Conservation (phyloP, 106 monocot species). For the Phalaenopsis equestris region DNA sequence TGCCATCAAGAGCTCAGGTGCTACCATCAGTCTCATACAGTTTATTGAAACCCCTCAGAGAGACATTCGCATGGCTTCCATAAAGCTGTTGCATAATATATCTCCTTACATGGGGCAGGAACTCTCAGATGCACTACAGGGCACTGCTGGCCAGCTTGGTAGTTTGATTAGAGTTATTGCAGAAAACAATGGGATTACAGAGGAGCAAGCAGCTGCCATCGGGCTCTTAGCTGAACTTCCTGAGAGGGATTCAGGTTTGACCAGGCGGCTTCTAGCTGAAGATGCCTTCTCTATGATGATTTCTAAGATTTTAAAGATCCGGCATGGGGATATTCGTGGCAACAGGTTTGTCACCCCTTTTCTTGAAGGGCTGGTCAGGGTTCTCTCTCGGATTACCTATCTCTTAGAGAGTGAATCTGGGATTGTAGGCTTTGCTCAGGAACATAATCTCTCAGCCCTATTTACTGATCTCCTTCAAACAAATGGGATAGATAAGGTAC, state of each 20-base stretch:
- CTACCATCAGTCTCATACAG: conserved; percentile 77
- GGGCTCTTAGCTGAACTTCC: conserved; percentile 75
- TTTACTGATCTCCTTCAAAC: conserved; percentile 71
- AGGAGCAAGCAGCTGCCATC: conserved; percentile 81
- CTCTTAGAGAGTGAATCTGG: conserved; percentile 42
- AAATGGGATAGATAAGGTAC: conserved; percentile 68
- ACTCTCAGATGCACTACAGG: conserved; percentile 53
- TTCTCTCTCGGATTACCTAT: conserved; percentile 73
- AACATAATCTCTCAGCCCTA: conserved; percentile 47
- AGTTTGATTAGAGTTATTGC: conserved; percentile 50
- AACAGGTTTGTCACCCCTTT: conserved; percentile 52
- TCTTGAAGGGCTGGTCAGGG: conserved; percentile 64
- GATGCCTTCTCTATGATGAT: conserved; percentile 45
- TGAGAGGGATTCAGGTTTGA: conserved; percentile 55
- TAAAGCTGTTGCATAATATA: conserved; percentile 73
- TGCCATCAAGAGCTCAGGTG: conserved; percentile 83
- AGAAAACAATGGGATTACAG: conserved; percentile 58
- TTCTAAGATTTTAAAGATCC: conserved; percentile 38
- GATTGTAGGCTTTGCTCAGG: conserved; percentile 29
- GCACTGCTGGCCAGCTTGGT: conserved; percentile 47
- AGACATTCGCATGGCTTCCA: conserved; percentile 59
- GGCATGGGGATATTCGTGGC: conserved; percentile 48
- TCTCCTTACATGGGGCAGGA: conserved; percentile 74
- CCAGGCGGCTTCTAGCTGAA: conserved; percentile 50
- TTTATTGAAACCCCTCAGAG: conserved; percentile 74